Conservation (phyloP, 176 grass and related monocot species). For the Eragrostis curvula region DNA sequence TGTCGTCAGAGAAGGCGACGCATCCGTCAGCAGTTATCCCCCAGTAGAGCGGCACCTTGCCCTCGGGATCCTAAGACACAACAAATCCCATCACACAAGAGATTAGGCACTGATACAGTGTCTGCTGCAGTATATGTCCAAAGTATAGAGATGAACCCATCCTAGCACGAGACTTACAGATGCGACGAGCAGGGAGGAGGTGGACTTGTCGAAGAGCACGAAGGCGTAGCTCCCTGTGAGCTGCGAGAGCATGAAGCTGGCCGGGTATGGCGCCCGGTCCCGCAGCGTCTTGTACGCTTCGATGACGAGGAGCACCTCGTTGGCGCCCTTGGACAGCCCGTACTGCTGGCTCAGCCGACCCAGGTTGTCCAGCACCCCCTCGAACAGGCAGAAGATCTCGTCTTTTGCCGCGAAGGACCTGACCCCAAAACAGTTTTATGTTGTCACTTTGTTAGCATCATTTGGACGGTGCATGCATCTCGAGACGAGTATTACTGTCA, state of each 20-base stretch:
- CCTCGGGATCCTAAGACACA: conserved; percentile 53
- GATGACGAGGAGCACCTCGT: conserved; percentile 82
- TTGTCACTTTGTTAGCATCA: background rate
- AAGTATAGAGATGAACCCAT: background rate
- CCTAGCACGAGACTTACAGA: conserved; percentile 47
- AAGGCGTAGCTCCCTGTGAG: conserved; percentile 76
- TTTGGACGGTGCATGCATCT: background rate
- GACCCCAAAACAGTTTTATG: background rate
- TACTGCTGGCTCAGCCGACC: conserved; percentile 81
- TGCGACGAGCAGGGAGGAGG: conserved; percentile 72
- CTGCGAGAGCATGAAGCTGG: conserved; percentile 82
- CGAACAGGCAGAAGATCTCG: conserved; percentile 92
- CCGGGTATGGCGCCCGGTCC: conserved; percentile 77
- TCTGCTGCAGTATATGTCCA: background rate
- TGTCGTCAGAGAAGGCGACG: conserved; percentile 80
- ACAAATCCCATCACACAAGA: background rate
- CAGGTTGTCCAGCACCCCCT: conserved; percentile 82
- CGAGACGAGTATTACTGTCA: background rate
- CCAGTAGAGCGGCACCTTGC: conserved; percentile 78
- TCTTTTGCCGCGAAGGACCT: conserved; percentile 90
- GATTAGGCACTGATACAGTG: background rate
- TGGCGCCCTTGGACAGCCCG: conserved; percentile 78
- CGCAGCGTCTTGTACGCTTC: conserved; percentile 83
- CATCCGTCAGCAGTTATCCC: conserved; percentile 85
- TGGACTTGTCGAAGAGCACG: conserved; percentile 91